These are phyloP conservation scores for Lipomyces orientalis DNA, from an alignment of 805 yeast species.

Conservation along the genomic window DNA sequence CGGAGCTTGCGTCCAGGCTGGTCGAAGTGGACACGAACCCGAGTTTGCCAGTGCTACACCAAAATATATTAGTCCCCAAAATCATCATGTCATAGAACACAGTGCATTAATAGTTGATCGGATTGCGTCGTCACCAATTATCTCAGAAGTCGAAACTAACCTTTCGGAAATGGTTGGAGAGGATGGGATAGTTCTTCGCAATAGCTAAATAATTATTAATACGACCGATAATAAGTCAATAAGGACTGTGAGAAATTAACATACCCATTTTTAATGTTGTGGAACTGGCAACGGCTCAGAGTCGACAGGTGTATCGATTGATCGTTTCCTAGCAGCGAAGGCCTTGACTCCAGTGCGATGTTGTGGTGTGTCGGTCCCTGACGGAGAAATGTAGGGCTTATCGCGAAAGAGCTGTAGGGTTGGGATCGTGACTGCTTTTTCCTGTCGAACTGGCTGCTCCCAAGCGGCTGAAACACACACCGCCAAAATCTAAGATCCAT, in stretches of 20 bases:
- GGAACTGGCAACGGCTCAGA: slow-evolving; percentile 1
- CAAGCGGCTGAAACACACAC: not conserved
- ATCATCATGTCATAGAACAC: not conserved
- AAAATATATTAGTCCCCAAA: not conserved
- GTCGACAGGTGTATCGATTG: not conserved
- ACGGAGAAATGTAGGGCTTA: not conserved
- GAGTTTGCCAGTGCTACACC: slow-evolving; percentile 93
- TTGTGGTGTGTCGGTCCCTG: slow-evolving; percentile 2
- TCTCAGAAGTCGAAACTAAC: slow-evolving; percentile 13
- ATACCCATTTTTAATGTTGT: slow-evolving; percentile 33
- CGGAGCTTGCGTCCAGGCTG: slow-evolving; percentile 99
- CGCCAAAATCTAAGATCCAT: slow-evolving; percentile 1
- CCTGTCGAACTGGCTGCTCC: not conserved
- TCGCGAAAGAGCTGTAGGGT: not conserved
- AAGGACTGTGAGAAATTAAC: not conserved
- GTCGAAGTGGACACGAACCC: slow-evolving; percentile 99
- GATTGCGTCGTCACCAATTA: not conserved
- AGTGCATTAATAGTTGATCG: not conserved
- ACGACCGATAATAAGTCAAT: not conserved
- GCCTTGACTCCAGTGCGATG: not conserved
- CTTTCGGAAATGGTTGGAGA: slow-evolving; percentile 99
- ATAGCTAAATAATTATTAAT: slow-evolving; percentile 66
- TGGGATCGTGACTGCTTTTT: not conserved
- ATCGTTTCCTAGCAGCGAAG: not conserved
- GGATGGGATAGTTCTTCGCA: slow-evolving; percentile 97